Evolutionary conservation across 805 yeast genomes (phyloP), one percentile per base, ranked within the genome.

Genomic region (Wickerhamiella allomyrinae): DNA sequence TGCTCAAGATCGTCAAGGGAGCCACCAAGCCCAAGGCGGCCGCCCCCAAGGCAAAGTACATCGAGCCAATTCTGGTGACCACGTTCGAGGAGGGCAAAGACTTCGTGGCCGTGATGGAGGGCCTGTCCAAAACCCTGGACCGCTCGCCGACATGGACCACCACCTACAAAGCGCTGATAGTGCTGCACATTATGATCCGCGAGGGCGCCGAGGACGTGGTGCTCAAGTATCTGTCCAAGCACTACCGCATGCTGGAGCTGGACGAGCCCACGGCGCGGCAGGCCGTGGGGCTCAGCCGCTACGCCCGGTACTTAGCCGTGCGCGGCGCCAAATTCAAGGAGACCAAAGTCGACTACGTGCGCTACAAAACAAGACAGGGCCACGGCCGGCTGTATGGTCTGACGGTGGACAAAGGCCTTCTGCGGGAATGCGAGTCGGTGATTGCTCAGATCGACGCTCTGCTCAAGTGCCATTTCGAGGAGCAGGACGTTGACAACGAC

Each of bases 1-100:
- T 53, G 57, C 53, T 46, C 46, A 53, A 53, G 50, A 48, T 52
- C 20, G 55, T 53, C 36, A 53, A 50, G 43, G 57, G 57, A 21
- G 57, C 57, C 14, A 52, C 56, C 24, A 53, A 53, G 50, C 57
- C 56, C 22, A 53, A 66, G 75, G 73, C 84, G 64, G 97, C 97
- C 9, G 95, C 97, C n/a, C 98, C 98, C 6, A 91, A 91, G 62
- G 80, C 93, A 29, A 91, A 91, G 60, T 91, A 91, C 58, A 76
- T 91, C 41, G 97, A 89, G 63, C 97, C 97, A 1, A 84, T 91
- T 41, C 68, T 91, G 24, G 70, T 76, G 68, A 69, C 80, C 22
- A 79, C 86, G 2, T 69, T 71, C 39, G 67, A 68, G 40, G 69
- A 65, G 46, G 70, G 77, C 47, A 76, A 71, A 15, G 72, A 82